A percentile compares a stretch with the other conserved stretches of the same genome.
These are phyloP conservation scores for Aureobasidium leucospermi DNA, from an alignment of 2,329 filamentous ascomycete species.

Conservation along the genomic window DNA sequence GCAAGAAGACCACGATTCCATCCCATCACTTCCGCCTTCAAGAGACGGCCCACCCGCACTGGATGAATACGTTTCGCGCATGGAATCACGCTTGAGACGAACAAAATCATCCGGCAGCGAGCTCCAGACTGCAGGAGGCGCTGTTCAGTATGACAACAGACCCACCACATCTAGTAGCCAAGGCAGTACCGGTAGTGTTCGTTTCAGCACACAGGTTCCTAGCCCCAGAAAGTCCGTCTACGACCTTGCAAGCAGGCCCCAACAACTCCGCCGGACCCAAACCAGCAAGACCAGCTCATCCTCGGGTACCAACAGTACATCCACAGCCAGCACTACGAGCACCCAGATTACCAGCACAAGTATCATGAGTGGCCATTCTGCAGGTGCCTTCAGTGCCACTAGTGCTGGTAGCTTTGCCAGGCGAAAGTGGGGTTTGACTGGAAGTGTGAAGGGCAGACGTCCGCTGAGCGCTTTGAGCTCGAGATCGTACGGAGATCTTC, in stretches of 20 bases:
- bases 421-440: slow-evolving; percentile 49
- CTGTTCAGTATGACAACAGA: slow-evolving; percentile 31
- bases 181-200: slow-evolving; percentile 1
- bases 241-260: slow-evolving; percentile 56
- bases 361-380: slow-evolving; percentile 89
- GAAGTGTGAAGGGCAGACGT: slow-evolving; percentile 28
- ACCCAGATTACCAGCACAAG: slow-evolving; percentile 76
- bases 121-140: slow-evolving; percentile 11
- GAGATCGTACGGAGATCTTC: slow-evolving; percentile 16
- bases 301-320: slow-evolving; percentile 54
- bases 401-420: slow-evolving; percentile 90
- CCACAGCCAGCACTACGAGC: slow-evolving; percentile 51
- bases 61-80: slow-evolving; percentile 80
- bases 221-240: slow-evolving; percentile 64
- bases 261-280: slow-evolving; percentile 66
- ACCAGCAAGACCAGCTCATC: slow-evolving; percentile 78
- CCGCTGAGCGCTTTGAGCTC: slow-evolving; percentile 17
- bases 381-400: slow-evolving; percentile 84
- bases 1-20: slow-evolving; percentile 49
- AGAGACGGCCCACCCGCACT: slow-evolving; percentile 58
- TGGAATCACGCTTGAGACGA: slow-evolving; percentile 73
- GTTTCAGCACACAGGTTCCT: slow-evolving; percentile 12
- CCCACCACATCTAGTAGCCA: slow-evolving; percentile 16
- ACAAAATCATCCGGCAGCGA: slow-evolving; percentile 49
- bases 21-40: slow-evolving; percentile 23